Evolutionary conservation across 2,329 filamentous ascomycete genomes (phyloP).

Genomic region (Colletotrichum higginsianum): DNA sequence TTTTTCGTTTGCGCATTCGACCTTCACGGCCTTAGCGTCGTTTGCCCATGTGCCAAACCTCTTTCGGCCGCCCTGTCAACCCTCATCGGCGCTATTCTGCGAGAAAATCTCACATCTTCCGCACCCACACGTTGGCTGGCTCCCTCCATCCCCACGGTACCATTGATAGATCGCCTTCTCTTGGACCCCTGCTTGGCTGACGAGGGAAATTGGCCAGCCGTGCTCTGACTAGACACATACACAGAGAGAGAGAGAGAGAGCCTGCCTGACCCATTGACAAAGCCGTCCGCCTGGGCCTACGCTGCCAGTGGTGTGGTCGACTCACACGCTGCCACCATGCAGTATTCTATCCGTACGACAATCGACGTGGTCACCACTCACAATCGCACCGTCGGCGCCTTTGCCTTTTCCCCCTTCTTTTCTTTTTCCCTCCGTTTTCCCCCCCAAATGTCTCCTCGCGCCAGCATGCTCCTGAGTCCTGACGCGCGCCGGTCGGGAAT

Average conservation of each 20-base stretch:
- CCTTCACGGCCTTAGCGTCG: slow-evolving; percentile 22
- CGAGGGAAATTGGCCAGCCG: slow-evolving; percentile 24
- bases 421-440: not conserved
- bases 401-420: not conserved
- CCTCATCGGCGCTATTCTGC: slow-evolving; percentile 36
- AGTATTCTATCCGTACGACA: slow-evolving; percentile 1
- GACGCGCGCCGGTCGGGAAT: slow-evolving; percentile 25
- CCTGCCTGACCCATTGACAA: not conserved
- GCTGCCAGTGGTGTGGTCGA: not conserved
- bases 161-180: slow-evolving; percentile 22
- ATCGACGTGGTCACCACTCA: not conserved
- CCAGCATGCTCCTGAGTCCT: not conserved
- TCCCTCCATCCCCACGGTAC: slow-evolving; percentile 11
- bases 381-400: not conserved
- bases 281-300: not conserved
- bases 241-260: not conserved
- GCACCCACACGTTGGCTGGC: slow-evolving; percentile 6
- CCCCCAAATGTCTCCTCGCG: not conserved
- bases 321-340: not conserved
- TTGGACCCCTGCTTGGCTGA: slow-evolving; percentile 32
- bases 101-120: slow-evolving; percentile 39
- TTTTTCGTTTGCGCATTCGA: slow-evolving; percentile 14
- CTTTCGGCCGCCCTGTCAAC: slow-evolving; percentile 23
- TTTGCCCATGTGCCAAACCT: slow-evolving; percentile 27
- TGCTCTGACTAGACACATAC: not conserved